Base-by-base conservation (phyloP, 108 stramenopile genomes). In the Cyclotella choctawhatcheeana region DNA sequence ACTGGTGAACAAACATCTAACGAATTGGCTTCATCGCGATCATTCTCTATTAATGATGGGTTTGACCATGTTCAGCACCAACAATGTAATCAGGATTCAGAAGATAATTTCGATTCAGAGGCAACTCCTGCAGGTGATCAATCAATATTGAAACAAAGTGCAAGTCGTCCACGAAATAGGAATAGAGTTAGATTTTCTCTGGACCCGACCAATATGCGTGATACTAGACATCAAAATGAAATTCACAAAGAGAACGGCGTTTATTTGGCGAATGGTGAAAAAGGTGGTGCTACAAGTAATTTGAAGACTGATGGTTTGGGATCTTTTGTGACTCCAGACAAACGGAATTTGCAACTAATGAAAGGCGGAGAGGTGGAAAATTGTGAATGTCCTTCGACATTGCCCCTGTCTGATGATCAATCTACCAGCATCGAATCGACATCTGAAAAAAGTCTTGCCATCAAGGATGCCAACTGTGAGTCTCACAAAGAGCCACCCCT, bases 121-220 rank as follows among this genome's bases (percentile, higher is more conserved):
- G 29, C 29, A 14, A 60, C 35, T 22, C 33, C 35, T 31, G 13
- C 13, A 2, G 10, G 0, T 14, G 55, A 56, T 13, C 27, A 14
- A 10, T 60, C 59, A 5, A 21, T 18, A 0, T 2, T 60, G 2
- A 18, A 40, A 60, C 37, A 60, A 60, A 60, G 59, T 14, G 40
- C 35, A 22, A 20, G 59, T 20, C 35, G 37, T 22, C 40, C 34
- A 0, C 35, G 35, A 43, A 17, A 18, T 17, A 43, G 37, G n/a
- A 60, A 60, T 21, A 60, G 59, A 24, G 59, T 60, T 60, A n/a
- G 59, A 21, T 60, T 60, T 60, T 40, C 59, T 21, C 24, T 60
- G 0, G 33, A 13, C 27, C 59, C 59, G 26, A 24, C 59, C 0
- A 20, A 60, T 40, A 21, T 10, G 30, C 20, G 13, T 6, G n/a